Conservation (phyloP, 371 early-diverging fungal species). For the Apophysomyces trapeziformis region DNA sequence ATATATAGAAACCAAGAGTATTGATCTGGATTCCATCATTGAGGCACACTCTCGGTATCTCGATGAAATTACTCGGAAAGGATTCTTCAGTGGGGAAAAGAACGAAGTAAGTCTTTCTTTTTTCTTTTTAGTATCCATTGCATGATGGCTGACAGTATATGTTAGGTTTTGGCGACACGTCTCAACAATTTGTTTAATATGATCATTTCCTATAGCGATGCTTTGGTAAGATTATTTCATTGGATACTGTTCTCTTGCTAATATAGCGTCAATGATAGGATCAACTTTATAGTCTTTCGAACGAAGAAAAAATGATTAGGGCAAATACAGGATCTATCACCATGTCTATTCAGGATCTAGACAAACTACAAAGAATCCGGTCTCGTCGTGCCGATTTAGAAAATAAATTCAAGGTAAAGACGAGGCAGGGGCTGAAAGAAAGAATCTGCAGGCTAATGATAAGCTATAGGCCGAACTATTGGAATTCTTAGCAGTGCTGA, state of each 20-base stretch:
- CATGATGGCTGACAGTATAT: constrained; percentile 2
- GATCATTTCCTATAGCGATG: constrained; percentile 38
- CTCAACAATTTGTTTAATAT: constrained; percentile 42
- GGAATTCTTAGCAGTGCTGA: constrained; percentile 58
- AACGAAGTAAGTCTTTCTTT: constrained; percentile 38
- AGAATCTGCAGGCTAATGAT: constrained; percentile 17
- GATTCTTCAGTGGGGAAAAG: constrained; percentile 58
- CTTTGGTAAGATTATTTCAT: constrained; percentile 19
- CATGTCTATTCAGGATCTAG: constrained; percentile 10
- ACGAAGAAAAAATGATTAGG: constrained; percentile 13
- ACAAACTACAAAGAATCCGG: constrained; percentile 31
- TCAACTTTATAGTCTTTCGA: constrained; percentile 31
- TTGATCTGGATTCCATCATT: constrained; percentile 76
- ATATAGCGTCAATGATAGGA: constrained; percentile 22
- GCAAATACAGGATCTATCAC: constrained; percentile 1
- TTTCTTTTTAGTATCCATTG: not conserved
- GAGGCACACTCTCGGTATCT: constrained; percentile 73
- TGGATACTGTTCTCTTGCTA: not conserved
- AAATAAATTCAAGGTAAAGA: constrained; percentile 39
- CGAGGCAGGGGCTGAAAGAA: constrained; percentile 10
- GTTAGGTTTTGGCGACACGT: constrained; percentile 32
- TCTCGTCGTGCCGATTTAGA: constrained; percentile 36
- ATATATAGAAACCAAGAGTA: constrained; percentile 60
- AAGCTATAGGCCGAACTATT: constrained; percentile 33
- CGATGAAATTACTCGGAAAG: constrained; percentile 62